Conservation (phyloP, 495 filamentous ascomycete species). For the Podospora appendiculata region DNA sequence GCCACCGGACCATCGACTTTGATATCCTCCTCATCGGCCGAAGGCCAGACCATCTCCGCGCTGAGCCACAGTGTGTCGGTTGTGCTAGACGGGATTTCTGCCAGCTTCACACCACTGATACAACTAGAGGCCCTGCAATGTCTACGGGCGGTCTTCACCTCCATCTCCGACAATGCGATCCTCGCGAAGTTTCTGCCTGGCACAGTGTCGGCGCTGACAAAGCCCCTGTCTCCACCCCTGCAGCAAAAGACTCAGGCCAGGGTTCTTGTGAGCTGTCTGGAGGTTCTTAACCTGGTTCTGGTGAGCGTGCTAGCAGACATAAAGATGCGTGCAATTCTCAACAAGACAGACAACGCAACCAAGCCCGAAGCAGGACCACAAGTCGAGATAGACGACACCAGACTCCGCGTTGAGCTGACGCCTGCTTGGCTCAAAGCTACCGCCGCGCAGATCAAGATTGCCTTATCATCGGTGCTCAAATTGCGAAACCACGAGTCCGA, state of each 20-base stretch:
- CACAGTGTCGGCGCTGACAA: slow-evolving; percentile 74
- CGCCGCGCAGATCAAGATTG: slow-evolving; percentile 73
- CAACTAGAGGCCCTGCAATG: slow-evolving; percentile 60
- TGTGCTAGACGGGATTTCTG: slow-evolving; percentile 60
- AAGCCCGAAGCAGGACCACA: background rate
- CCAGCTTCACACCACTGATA: slow-evolving; percentile 51
- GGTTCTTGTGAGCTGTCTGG: slow-evolving; percentile 55
- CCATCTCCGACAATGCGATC: slow-evolving; percentile 60
- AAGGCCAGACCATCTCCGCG: slow-evolving; percentile 61
- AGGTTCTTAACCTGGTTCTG: slow-evolving; percentile 52
- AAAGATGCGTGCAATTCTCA: slow-evolving; percentile 33
- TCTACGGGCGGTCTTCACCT: slow-evolving; percentile 52
- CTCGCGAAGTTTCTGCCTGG: slow-evolving; percentile 82
- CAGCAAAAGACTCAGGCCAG: slow-evolving; percentile 55
- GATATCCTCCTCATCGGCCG: slow-evolving; percentile 1
- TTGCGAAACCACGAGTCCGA: slow-evolving; percentile 64
- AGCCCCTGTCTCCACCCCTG: slow-evolving; percentile 60
- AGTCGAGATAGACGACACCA: slow-evolving; percentile 7
- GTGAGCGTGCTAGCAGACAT: slow-evolving; percentile 59
- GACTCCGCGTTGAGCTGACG: slow-evolving; percentile 24
- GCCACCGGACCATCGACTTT: slow-evolving; percentile 32
- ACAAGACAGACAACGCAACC: background rate
- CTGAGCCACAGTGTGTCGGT: slow-evolving; percentile 78
- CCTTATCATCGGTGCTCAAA: slow-evolving; percentile 68
- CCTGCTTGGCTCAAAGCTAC: slow-evolving; percentile 78